These are phyloP conservation scores for Hericium coralloides DNA, from an alignment of 768 basidiomycete genomes.

Conservation along the genomic window DNA sequence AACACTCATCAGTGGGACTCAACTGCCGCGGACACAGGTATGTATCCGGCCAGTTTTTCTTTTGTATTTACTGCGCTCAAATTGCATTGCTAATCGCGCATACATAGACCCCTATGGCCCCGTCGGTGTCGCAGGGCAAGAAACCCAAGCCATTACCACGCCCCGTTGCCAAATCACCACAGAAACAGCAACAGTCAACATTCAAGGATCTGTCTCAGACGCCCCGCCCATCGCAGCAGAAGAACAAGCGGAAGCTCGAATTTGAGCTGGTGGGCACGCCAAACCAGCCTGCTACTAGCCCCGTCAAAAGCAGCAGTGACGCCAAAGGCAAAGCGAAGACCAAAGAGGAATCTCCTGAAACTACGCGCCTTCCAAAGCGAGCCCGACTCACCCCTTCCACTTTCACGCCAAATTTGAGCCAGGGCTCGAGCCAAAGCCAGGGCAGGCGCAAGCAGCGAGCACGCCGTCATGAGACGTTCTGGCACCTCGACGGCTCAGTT, in stretches of 20 bases:
- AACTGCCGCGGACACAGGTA: not conserved
- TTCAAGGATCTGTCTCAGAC: not conserved
- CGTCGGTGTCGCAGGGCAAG: not conserved
- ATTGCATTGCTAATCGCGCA: too few species aligned
- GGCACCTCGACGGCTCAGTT: constrained; percentile 28
- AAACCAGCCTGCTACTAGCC: not conserved
- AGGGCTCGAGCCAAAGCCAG: not conserved
- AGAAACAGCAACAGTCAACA: not conserved
- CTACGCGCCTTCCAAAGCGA: not conserved
- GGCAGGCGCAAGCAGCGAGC: not conserved
- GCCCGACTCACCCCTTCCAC: not conserved
- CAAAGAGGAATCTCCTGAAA: not conserved
- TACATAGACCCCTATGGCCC: not conserved
- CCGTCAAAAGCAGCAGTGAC: not conserved
- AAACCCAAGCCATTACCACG: not conserved
- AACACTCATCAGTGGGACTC: not conserved
- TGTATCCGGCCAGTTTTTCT: not conserved
- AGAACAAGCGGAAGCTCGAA: not conserved
- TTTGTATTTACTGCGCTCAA: too few species aligned
- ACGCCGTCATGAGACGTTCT: constrained; percentile 17
- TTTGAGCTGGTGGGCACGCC: not conserved
- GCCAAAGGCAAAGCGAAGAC: not conserved
- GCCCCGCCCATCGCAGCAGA: not conserved
- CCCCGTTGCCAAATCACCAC: not conserved
- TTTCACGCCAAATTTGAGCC: not conserved